Evolutionary conservation across 768 basidiomycete genomes (phyloP), one percentile per base, ranked within the genome.

Genomic region (Leucosporidium yakuticum): DNA sequence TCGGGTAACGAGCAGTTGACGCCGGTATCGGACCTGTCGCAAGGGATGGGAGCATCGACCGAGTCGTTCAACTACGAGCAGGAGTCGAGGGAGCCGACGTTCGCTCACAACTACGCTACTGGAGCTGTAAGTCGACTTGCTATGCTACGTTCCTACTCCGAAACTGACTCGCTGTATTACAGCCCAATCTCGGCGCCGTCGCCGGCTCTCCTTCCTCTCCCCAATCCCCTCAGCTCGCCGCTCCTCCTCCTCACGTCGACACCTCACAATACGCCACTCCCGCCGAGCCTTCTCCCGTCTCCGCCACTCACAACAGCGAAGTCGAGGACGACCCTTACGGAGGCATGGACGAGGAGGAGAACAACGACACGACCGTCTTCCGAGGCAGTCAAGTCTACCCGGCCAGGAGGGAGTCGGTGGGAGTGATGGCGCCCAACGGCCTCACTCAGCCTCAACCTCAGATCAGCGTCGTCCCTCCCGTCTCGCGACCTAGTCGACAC

Each of bases 351-450:
- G 62, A 60, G 21, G 23, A 20, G 19, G 63, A 61, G 23, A 60
- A 64, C 4, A 32, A 63, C 15, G 66, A 62, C 32, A 50, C 65
- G 25, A 67, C 69, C 17, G 36, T 68, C 47, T 72, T 72, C 39
- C 64, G 70, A 0, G 70, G 70, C 4, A 59, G 56, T 17, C 39
- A 44, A 44, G 39, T 44, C 14, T 44, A 44, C 14, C 39, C 39
- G 17, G 39, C 6, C n/a, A 29, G 32, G 56, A 23, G 51, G n/a
- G 51, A 53, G 51, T 27, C 51, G 51, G 21, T 12, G 51, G 51
- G 51, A 53, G 51, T 53, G 51, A 2, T 27, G 9, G 51, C 48
- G 55, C 51, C 62, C 32, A 44, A 65, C 49, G 64, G 56, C 39
- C 39, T 44, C 39, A 44, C 39, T 44, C 50, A 51, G 25, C 50